A percentile compares a stretch with the other conserved stretches of the same genome.
phyloP scores from a whole-genome alignment of 1,139 yeast species.

The Magnusiomyces magnusii region DNA sequence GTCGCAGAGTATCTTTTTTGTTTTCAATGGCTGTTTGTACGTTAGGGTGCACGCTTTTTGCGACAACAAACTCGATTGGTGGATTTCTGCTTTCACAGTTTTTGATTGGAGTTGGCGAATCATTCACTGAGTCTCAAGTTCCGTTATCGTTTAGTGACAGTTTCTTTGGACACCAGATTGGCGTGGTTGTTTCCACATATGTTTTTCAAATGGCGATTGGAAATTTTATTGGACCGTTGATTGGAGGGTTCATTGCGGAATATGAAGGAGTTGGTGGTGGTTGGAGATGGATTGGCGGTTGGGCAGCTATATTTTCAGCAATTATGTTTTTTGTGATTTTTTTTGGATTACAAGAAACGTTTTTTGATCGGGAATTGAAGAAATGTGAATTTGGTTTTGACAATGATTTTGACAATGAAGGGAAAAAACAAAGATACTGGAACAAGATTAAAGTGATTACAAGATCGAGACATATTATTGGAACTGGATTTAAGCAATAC shows the following conservation, averaged over 20 bases:
- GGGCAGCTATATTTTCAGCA: constrained; percentile 66
- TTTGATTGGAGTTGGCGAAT: constrained; percentile 77
- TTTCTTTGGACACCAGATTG: constrained; percentile 72
- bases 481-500: constrained; percentile 71
- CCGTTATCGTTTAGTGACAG: constrained; percentile 70
- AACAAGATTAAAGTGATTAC: no score
- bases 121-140: constrained; percentile 87
- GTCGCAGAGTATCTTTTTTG: constrained; percentile 62
- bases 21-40: constrained; percentile 57
- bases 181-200: constrained; percentile 69
- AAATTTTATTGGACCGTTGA: constrained; percentile 71
- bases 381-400: no score
- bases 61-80: constrained; percentile 44
- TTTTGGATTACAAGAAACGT: constrained; percentile 67
- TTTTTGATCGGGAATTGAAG: constrained; percentile 58
- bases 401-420: no score
- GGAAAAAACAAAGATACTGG: no score
- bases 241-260: constrained; percentile 65
- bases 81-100: constrained; percentile 81
- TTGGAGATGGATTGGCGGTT: constrained; percentile 23
- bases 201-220: constrained; percentile 77
- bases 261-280: constrained; percentile 19
- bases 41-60: constrained; percentile 72
- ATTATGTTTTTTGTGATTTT: constrained; percentile 47
- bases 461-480: no score